Base-by-base conservation (phyloP, 139 green algal species). In the Tetraselmis chui region DNA sequence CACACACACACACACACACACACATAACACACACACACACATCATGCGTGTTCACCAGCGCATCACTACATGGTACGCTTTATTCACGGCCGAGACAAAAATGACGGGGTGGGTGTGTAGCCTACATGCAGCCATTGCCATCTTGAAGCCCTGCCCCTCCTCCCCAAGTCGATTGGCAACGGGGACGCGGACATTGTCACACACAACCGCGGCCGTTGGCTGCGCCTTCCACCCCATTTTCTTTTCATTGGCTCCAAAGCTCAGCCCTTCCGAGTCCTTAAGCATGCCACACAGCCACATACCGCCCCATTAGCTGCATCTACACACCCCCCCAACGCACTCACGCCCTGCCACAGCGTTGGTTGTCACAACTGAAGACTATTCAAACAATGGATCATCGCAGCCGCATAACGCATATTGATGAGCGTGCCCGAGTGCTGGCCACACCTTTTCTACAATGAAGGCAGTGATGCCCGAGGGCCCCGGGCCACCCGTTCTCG, bases 211-310 rank as follows among this genome's bases (percentile, higher is more conserved):
- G 32, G 76, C 79, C 1, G 93, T 97, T 18, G 93, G 93, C 84
- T 97, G 93, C 18, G 88, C 89, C 59, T 92, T 94, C 93, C 93
- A 97, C 1, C 93, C 93, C 84, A 96, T 83, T 82, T 97, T 97
- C 11, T 86, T 67, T 86, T 97, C 93, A 28, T 82, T 79, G 74
- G 91, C 91, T 28, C 93, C 93, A 89, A 97, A 95, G 23, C 81
- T 91, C 78, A 97, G 75, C 1, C 93, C 93, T 31, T 85, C 22
- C 26, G 75, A 85, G 76, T 79, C 91, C 89, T 92, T n/a, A n/a
- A n/a, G n/a, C n/a, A n/a, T n/a, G n/a, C n/a, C n/a, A n/a, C n/a
- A n/a, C n/a, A n/a, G n/a, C n/a, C n/a, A n/a, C n/a, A n/a, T n/a
- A n/a, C n/a, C n/a, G n/a, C n/a, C n/a, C n/a, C n/a, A n/a, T n/a